Evolutionary conservation across 2,329 filamentous ascomycete genomes (phyloP), one percentile per base, ranked within the genome.

Genomic region (Penicillium vulpinum): DNA sequence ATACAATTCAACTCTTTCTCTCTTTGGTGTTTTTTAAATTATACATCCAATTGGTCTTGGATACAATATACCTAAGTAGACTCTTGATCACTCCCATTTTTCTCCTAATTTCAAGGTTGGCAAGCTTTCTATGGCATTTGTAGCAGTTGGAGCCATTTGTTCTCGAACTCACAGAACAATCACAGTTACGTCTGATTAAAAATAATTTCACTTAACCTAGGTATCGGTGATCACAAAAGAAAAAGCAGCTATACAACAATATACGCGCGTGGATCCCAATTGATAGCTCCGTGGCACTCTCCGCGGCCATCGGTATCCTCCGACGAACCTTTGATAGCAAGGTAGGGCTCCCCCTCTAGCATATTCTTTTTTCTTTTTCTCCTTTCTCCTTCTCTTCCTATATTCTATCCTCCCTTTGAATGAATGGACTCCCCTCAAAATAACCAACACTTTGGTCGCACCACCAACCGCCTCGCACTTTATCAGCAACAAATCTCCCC

Each of bases 221-320:
- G n/a, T 15, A 24, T n/a, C n/a, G 21, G n/a, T 46, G n/a, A 1
- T 24, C 44, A 36, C 8, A 13, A n/a, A 28, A n/a, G n/a, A 31
- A 33, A 11, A 22, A 26, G 35, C 51, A 51, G n/a, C 40, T 52
- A 24, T 33, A 31, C 26, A 46, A 4, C 2, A 31, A n/a, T 18
- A 21, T 24, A 21, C 21, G 39, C 26, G 48, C 49, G 38, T 48
- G 41, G 45, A 36, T 15, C 38, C 35, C 24, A 38, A 39, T 38
- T 43, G 54, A 57, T 61, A 61, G 55, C 55, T 65, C 54, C 53
- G 62, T 65, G 64, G 64, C 62, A 64, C 58, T 62, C 63, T 65
- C 64, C 64, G 64, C 61, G 60, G 56, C 56, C 58, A 61, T 72
- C 72, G 73, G 72, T 70, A 64, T 59, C 58, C 70, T 74, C 72